These are phyloP conservation scores for Geum urbanum DNA, from an alignment of 306 rosid genomes.

Conservation along the genomic window DNA sequence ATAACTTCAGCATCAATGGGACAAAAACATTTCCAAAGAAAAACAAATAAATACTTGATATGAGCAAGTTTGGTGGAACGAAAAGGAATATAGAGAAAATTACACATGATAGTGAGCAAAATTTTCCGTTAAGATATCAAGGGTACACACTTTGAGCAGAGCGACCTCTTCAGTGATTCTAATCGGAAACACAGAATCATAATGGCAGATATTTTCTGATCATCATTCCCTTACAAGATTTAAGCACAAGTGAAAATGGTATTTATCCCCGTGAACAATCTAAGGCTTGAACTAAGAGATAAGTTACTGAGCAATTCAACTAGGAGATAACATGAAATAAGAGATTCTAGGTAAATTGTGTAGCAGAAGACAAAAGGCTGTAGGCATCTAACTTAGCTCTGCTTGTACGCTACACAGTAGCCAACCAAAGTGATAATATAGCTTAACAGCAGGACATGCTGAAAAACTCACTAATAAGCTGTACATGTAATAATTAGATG, in stretches of 20 bases:
- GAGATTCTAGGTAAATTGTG: neutral
- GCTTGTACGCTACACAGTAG: neutral
- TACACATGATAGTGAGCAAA: constrained; percentile 12
- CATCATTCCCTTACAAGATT: neutral
- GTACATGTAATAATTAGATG: too few species aligned
- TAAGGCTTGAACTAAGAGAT: neutral
- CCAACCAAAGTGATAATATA: neutral
- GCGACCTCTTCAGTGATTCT: neutral
- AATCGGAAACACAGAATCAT: neutral
- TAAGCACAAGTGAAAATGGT: neutral
- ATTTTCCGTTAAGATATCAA: constrained; percentile 11
- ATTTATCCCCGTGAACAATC: neutral
- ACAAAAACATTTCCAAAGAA: constrained; percentile 16
- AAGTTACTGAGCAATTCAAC: neutral
- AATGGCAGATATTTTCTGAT: neutral
- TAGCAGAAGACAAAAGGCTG: neutral
- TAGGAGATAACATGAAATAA: neutral
- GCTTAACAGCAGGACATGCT: neutral
- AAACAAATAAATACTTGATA: constrained; percentile 12
- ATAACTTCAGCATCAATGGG: constrained; percentile 25
- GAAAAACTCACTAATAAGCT: neutral
- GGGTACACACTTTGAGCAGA: constrained; percentile 3
- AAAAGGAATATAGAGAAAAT: constrained; percentile 8
- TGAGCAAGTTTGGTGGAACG: constrained; percentile 15
- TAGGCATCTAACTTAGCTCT: neutral